Evolutionary conservation across 768 basidiomycete genomes (phyloP).

Genomic region (Galerina sulciceps): DNA sequence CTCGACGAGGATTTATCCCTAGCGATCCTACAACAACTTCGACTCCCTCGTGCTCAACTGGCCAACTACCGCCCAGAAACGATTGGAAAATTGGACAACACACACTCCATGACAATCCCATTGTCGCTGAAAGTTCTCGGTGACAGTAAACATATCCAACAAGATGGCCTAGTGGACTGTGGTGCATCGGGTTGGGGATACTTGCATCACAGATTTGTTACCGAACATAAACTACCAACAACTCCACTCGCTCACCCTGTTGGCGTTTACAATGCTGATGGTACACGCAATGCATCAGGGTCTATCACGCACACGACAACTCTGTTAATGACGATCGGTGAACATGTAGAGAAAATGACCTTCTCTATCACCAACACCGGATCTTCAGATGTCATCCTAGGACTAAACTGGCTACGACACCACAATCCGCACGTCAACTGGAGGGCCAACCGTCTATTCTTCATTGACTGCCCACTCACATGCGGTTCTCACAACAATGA

Average conservation of each 20-base stretch:
- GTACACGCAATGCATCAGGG: too few species aligned
- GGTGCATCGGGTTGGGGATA: conserved; percentile 6
- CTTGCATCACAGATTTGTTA: too few species aligned
- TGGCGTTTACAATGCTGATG: too few species aligned
- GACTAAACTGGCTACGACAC: conserved; percentile 21
- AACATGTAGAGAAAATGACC: conserved; percentile 17
- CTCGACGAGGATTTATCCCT: not conserved
- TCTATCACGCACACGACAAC: conserved; percentile 19
- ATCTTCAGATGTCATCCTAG: conserved; percentile 16
- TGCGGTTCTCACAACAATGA: not conserved
- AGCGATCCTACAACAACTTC: not conserved
- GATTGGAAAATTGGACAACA: not conserved
- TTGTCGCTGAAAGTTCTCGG: not conserved
- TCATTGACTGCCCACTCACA: conserved; percentile 1
- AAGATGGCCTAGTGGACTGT: conserved; percentile 12
- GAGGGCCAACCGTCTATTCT: conserved; percentile 5
- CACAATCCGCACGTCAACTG: conserved; percentile 26
- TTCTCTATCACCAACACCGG: conserved; percentile 25
- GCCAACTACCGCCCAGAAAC: not conserved
- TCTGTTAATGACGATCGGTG: conserved; percentile 15
- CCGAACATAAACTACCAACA: too few species aligned
- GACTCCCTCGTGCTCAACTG: not conserved
- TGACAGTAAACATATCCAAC: not conserved
- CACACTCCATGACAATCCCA: not conserved
- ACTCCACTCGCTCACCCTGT: too few species aligned